These are phyloP conservation scores for Noccaea bulbosa DNA, from an alignment of 345 rosid species.

Conservation along the genomic window DNA sequence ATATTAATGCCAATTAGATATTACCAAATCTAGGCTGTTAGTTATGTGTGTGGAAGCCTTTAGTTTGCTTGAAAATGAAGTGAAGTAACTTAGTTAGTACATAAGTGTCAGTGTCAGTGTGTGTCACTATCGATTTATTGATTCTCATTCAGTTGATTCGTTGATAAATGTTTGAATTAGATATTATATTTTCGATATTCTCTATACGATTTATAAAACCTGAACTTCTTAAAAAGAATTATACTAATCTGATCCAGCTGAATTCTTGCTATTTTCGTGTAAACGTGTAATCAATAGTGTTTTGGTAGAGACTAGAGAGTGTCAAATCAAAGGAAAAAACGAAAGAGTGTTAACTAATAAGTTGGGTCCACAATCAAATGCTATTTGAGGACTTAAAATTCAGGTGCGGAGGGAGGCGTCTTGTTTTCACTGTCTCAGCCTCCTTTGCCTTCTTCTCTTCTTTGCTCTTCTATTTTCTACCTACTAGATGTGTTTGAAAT, in stretches of 20 bases:
- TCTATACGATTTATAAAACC: neutral
- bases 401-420: too few relatives aligned
- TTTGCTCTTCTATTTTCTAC: too few relatives aligned
- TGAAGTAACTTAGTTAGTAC: slow-evolving; percentile 32
- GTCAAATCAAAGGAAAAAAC: too few relatives aligned
- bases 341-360: too few relatives aligned
- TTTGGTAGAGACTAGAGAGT: too few relatives aligned
- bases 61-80: slow-evolving; percentile 39
- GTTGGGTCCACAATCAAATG: too few relatives aligned
- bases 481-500: too few relatives aligned
- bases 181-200: neutral
- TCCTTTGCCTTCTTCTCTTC: too few relatives aligned
- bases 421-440: too few relatives aligned
- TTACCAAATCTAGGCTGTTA: slow-evolving; percentile 23
- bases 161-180: too few relatives aligned
- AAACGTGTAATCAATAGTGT: too few relatives aligned
- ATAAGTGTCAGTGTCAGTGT: slow-evolving; percentile 17
- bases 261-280: neutral
- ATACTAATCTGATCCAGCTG: neutral
- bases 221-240: neutral
- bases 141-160: neutral
- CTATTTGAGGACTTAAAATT: too few relatives aligned
- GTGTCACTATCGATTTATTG: slow-evolving; percentile 1
- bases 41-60: slow-evolving; percentile 17
- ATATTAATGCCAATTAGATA: slow-evolving; percentile 2